Percentiles rank a stretch among this genome's conserved stretches.
These are phyloP conservation scores for Pochonia chlamydosporia DNA, from an alignment of 2,329 filamentous ascomycete species.

Conservation along the genomic window DNA sequence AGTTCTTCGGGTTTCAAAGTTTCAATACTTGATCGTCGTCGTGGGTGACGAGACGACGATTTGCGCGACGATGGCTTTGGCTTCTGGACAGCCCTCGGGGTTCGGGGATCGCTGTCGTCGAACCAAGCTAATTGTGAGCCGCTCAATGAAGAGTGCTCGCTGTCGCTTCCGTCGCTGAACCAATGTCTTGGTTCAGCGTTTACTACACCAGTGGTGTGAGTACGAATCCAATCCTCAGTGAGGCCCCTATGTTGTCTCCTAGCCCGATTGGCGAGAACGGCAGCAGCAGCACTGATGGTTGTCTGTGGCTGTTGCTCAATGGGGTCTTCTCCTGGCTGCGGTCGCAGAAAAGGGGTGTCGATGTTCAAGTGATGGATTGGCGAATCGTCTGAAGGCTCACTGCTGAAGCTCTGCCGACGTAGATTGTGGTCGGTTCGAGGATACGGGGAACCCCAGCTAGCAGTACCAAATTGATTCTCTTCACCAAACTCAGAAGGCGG, in stretches of 20 bases:
- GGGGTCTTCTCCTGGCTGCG: constrained; percentile 40
- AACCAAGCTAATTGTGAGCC: constrained; percentile 53
- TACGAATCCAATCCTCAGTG: constrained; percentile 81
- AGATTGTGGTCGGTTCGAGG: constrained; percentile 54
- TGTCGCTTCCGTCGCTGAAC: constrained; percentile 69
- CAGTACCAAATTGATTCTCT: constrained; percentile 53
- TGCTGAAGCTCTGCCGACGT: constrained; percentile 48
- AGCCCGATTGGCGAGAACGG: constrained; percentile 58
- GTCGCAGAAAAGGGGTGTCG: constrained; percentile 56
- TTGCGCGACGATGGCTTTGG: constrained; percentile 13
- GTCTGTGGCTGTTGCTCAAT: constrained; percentile 21
- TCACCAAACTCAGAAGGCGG: constrained; percentile 32
- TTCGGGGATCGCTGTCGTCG: constrained; percentile 41
- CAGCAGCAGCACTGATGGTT: constrained; percentile 48
- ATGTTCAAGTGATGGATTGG: constrained; percentile 57
- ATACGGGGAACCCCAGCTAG: constrained; percentile 91
- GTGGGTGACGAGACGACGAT: constrained; percentile 31
- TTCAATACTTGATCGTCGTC: constrained; percentile 49
- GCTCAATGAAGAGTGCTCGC: constrained; percentile 71
- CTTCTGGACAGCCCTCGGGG: constrained; percentile 35
- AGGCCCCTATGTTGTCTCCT: constrained; percentile 56
- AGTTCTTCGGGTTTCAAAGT: constrained; percentile 39
- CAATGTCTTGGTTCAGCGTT: constrained; percentile 70
- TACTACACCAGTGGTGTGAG: constrained; percentile 68
- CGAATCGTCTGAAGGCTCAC: constrained; percentile 54